Conservation (phyloP, 768 basidiomycete species). For the Kwoniella dendrophila region DNA sequence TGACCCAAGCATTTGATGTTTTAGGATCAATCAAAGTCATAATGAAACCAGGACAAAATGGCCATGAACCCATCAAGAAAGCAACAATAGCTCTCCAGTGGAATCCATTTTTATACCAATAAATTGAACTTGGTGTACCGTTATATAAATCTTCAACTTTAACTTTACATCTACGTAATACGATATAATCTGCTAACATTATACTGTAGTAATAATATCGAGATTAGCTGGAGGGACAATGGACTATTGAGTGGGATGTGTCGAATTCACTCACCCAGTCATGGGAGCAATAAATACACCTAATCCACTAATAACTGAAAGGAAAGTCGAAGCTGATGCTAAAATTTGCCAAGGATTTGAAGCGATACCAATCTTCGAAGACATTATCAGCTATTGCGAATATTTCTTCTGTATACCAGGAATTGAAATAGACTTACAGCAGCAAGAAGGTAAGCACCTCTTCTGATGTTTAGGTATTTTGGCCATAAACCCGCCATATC, state of each 20-base stretch:
- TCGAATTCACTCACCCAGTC: conserved; percentile 14
- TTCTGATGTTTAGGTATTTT: conserved; percentile 31
- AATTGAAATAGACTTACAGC: conserved; percentile 11
- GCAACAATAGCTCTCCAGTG: conserved; percentile 31
- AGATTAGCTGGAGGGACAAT: not conserved
- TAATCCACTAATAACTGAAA: conserved; percentile 22
- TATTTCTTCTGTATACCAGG: not conserved
- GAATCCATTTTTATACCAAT: conserved; percentile 33
- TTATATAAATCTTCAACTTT: conserved; percentile 36
- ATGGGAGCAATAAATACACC: conserved; percentile 29
- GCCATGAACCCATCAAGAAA: conserved; percentile 28
- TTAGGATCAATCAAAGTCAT: conserved; percentile 18
- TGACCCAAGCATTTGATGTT: conserved; percentile 16
- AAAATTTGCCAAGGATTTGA: conserved; percentile 36
- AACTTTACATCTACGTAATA: conserved; percentile 27
- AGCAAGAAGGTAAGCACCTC: conserved; percentile 31
- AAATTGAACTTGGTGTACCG: conserved; percentile 21
- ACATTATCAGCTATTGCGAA: not conserved
- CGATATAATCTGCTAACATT: conserved; percentile 34
- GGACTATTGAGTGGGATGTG: not conserved
- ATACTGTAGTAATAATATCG: conserved; percentile 16
- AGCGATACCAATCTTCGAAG: conserved; percentile 27
- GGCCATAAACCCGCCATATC: conserved; percentile 29
- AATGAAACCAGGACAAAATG: conserved; percentile 38
- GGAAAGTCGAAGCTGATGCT: conserved; percentile 28